Base-by-base conservation (phyloP, 2,329 filamentous ascomycete species). In the Ustilaginoidea virens region DNA sequence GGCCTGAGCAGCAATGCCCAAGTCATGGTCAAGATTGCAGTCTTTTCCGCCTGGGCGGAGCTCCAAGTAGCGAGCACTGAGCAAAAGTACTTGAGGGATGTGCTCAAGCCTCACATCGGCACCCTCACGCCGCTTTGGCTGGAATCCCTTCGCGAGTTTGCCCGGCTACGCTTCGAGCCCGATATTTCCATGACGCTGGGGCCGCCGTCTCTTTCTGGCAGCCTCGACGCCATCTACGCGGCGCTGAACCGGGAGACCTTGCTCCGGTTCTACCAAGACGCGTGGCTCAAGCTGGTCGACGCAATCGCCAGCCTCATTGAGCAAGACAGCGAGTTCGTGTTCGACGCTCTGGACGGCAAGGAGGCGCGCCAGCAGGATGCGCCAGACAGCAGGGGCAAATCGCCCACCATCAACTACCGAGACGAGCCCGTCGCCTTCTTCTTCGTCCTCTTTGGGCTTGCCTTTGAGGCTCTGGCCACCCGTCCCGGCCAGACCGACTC, bases 371-470 rank as follows among this genome's bases (percentile, higher is more conserved):
- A 62, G 7, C 64, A 56, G 14, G 51, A 58, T 4, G 52, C 54
- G 7, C 44, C 52, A 16, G 67, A 64, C 34, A 62, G 60, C 3
- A 58, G 66, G 24, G 58, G 61, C 11, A 81, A 78, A 47, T 68
- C 66, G 3, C 66, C 75, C 27, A 81, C 87, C 39, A 96, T 98
- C 57, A 96, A 96, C 52, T 98, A 98, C 49, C 80, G 90, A 27
- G 87, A 96, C 46, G 90, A 98, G 49, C 90, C 90, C 1, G 83
- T 96, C 2, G 90, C 90, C 1, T 98, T 98, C 63, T 98, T 98
- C 61, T 98, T 98, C 45, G 87, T 98, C 10, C 67, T 98, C 0
- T 98, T 96, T 43, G 90, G 90, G 8, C 76, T 98, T 33, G 85
- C 87, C 0, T 96, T 98, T 41, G 92, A 98, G 54, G 87, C 92